These are phyloP conservation scores for Amborella trichopoda DNA, from an alignment of 164 flowering plant genomes.

Conservation along the genomic window DNA sequence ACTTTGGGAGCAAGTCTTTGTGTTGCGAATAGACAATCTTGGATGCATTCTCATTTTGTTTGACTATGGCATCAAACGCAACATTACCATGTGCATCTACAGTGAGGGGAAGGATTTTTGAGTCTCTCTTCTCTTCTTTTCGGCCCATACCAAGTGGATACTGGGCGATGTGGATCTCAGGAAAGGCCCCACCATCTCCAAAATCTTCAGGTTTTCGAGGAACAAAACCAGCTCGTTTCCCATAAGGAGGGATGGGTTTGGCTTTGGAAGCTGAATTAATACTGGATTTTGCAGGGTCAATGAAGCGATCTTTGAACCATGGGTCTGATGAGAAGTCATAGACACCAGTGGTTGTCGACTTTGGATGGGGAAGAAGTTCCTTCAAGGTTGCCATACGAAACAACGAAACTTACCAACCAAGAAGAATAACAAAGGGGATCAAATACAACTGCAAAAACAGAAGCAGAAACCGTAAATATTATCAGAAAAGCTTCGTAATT, in stretches of 20 bases:
- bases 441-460: too few relatives aligned
- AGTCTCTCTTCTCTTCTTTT: slow-evolving; percentile 36
- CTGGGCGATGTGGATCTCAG: slow-evolving; percentile 86
- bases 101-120: slow-evolving; percentile 57
- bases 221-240: slow-evolving; percentile 55
- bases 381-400: slow-evolving; percentile 59
- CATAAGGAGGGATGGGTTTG: slow-evolving; percentile 47
- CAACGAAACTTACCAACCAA: too few relatives aligned
- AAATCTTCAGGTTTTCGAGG: slow-evolving; percentile 78
- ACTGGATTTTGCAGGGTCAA: slow-evolving; percentile 22
- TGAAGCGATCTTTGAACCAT: slow-evolving; percentile 70
- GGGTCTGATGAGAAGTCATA: slow-evolving; percentile 79
- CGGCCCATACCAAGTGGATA: slow-evolving; percentile 92
- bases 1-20: slow-evolving; percentile 60
- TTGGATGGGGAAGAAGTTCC: slow-evolving; percentile 57
- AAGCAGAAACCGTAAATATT: too few relatives aligned
- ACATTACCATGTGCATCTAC: slow-evolving; percentile 70
- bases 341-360: slow-evolving; percentile 27
- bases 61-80: slow-evolving; percentile 78
- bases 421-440: too few relatives aligned
- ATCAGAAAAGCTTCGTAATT: too few relatives aligned
- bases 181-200: slow-evolving; percentile 93
- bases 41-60: slow-evolving; percentile 70
- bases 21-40: slow-evolving; percentile 77
- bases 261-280: slow-evolving; percentile 17